These are phyloP conservation scores for Pseudopithomyces maydicus DNA, from an alignment of 2,329 filamentous ascomycete genomes.

Conservation along the genomic window DNA sequence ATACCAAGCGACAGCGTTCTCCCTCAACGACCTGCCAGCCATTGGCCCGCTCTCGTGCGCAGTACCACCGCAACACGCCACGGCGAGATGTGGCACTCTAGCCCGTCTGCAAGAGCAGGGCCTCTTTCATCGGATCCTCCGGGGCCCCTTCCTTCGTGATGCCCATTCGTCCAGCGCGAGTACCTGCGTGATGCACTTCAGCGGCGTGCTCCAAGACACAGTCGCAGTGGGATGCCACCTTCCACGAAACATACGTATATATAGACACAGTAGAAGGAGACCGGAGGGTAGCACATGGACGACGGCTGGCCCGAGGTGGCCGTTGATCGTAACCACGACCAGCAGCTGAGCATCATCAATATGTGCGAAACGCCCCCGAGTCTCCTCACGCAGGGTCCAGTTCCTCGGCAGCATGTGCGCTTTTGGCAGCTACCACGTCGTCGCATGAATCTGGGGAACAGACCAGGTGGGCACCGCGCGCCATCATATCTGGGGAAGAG, in stretches of 20 bases:
- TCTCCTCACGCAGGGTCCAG: background rate
- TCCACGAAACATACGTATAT: background rate
- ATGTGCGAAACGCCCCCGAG: slow-evolving; percentile 10
- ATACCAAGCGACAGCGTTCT: slow-evolving; percentile 4
- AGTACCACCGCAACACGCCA: background rate
- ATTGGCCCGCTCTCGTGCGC: background rate
- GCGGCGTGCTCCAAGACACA: background rate
- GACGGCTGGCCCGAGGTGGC: background rate
- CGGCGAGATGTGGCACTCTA: background rate
- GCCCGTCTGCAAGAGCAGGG: no score
- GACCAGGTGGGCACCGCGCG: background rate
- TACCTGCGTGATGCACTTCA: slow-evolving; percentile 4
- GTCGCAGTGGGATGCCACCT: background rate
- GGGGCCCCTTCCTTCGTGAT: background rate
- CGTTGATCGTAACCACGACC: slow-evolving; percentile 5
- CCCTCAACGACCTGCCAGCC: background rate
- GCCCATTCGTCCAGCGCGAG: background rate
- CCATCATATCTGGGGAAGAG: slow-evolving; percentile 5
- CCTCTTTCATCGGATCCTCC: background rate
- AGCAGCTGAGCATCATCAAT: background rate
- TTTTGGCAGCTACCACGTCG: slow-evolving; percentile 1
- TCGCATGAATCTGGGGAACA: slow-evolving; percentile 13
- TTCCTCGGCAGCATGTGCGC: slow-evolving; percentile 37
- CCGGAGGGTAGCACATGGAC: background rate
- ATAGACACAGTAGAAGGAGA: background rate